Base-by-base conservation (phyloP, 2,329 filamentous ascomycete species). In the Chaetomium sp. region DNA sequence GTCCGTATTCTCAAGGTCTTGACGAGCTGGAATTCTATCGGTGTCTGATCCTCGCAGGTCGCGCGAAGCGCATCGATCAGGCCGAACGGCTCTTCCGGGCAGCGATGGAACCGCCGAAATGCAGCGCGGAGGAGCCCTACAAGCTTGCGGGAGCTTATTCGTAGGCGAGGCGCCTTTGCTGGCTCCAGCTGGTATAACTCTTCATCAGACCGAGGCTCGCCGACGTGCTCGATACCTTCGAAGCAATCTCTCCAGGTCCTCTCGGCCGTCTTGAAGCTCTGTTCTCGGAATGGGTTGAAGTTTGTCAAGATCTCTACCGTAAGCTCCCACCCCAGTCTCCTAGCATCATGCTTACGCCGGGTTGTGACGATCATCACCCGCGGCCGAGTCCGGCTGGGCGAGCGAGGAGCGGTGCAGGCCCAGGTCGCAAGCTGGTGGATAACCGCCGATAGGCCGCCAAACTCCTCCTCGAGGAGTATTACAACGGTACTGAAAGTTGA, bases 221-320 rank as follows among this genome's bases (percentile, higher is more conserved):
- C 36, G 7, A 49, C 36, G 36, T 49, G 36, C 36, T 49, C 47
- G 36, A 49, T 40, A 10, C 47, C 47, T 49, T 38, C 35, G 36
- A 49, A 49, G 10, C 36, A 49, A 12, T 49, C 9, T 38, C 47
- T 49, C 47, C 36, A 49, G 33, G 40, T 11, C n/a, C 19, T 49
- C 14, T 49, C 47, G 11, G 47, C 47, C 36, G 14, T 38, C 47
- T 49, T 49, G 36, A 38, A 49, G 47, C 47, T 49, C 6, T 14
- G 47, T 32, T 49, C 47, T 27, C 36, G 36, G n/a, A 32, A 36
- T 3, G 47, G 47, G 47, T 49, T 49, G 9, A 49, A 49, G 47
- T 49, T 49, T 37, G 47, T 12, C 36, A 49, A 40, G 12, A 49
- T 49, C 14, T 49, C 47, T n/a, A 8, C 47, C 36, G 47, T 49